Conservation (phyloP, 2,329 filamentous ascomycete genomes). For the Bisporella sp. region DNA sequence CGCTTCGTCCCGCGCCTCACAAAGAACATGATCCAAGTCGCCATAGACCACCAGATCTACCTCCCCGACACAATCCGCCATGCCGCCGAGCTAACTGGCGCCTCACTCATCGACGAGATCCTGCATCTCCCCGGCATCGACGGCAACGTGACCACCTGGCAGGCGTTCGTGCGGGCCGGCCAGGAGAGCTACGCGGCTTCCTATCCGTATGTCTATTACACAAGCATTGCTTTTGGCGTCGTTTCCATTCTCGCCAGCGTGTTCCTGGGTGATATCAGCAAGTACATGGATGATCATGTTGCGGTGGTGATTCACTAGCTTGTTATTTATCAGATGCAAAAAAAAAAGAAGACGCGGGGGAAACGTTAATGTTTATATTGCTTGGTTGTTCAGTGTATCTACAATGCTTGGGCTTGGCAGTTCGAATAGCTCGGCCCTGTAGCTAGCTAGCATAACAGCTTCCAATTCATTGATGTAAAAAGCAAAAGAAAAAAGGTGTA, state of each 20-base stretch:
- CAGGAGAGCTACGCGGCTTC: slow-evolving; percentile 25
- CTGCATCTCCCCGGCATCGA: slow-evolving; percentile 37
- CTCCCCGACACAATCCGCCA: slow-evolving; percentile 37
- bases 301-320: slow-evolving; percentile 5
- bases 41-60: slow-evolving; percentile 15
- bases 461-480: too few relatives aligned
- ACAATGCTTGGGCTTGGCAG: too few relatives aligned
- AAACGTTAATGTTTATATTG: too few relatives aligned
- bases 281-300: slow-evolving; percentile 32
- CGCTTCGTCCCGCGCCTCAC: slow-evolving; percentile 28
- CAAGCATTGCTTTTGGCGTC: slow-evolving; percentile 52
- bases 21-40: slow-evolving; percentile 18
- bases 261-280: slow-evolving; percentile 50
- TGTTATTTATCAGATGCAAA: too few relatives aligned
- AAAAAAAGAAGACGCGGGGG: too few relatives aligned
- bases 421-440: too few relatives aligned
- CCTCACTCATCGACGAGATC: slow-evolving; percentile 43
- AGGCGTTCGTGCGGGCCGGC: slow-evolving; percentile 44
- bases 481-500: too few relatives aligned
- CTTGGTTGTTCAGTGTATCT: too few relatives aligned
- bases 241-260: slow-evolving; percentile 46
- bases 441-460: too few relatives aligned
- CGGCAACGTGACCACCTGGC: slow-evolving; percentile 39
- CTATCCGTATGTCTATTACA: slow-evolving; percentile 16
- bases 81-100: slow-evolving; percentile 46